Evolutionary conservation across 805 yeast genomes (phyloP).

Genomic region (Ogataea corticis): DNA sequence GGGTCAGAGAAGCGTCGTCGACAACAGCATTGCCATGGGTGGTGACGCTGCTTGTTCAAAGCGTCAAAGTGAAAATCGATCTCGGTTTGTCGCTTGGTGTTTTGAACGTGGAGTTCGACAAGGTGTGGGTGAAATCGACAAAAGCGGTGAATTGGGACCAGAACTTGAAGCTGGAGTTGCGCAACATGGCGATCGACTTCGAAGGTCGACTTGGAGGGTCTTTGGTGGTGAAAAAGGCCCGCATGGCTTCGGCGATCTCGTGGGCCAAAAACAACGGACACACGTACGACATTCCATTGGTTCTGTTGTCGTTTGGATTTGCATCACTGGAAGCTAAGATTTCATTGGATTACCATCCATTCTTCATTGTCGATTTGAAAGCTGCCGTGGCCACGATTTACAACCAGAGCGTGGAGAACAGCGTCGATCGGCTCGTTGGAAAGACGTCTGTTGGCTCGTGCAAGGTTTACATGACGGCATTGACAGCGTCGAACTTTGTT

Average conservation of each 20-base stretch:
- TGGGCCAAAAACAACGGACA: constrained; percentile 58
- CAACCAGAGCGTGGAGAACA: constrained; percentile 60
- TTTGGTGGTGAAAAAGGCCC: constrained; percentile 48
- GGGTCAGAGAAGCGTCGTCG: constrained; percentile 57
- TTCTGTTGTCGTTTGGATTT: constrained; percentile 59
- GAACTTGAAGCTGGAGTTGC: constrained; percentile 60
- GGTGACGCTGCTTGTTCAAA: constrained; percentile 54
- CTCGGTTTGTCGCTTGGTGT: constrained; percentile 84
- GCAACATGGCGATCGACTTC: constrained; percentile 50
- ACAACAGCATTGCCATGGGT: constrained; percentile 77
- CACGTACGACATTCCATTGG: constrained; percentile 60
- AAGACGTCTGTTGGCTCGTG: constrained; percentile 49
- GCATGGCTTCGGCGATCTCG: constrained; percentile 63
- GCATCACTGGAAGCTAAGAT: constrained; percentile 57
- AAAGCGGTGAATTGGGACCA: constrained; percentile 74
- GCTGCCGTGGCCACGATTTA: constrained; percentile 54
- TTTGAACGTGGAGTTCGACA: constrained; percentile 52
- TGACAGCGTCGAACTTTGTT: constrained; percentile 79
- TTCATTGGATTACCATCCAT: constrained; percentile 84
- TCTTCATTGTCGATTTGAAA: constrained; percentile 60
- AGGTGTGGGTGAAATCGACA: constrained; percentile 67
- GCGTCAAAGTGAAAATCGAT: constrained; percentile 60
- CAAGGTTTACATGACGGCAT: constrained; percentile 71
- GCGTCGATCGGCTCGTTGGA: constrained; percentile 63
- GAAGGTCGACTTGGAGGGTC: constrained; percentile 82